Evolutionary conservation across 345 rosid species (phyloP).

Genomic region (Linum tenue): DNA sequence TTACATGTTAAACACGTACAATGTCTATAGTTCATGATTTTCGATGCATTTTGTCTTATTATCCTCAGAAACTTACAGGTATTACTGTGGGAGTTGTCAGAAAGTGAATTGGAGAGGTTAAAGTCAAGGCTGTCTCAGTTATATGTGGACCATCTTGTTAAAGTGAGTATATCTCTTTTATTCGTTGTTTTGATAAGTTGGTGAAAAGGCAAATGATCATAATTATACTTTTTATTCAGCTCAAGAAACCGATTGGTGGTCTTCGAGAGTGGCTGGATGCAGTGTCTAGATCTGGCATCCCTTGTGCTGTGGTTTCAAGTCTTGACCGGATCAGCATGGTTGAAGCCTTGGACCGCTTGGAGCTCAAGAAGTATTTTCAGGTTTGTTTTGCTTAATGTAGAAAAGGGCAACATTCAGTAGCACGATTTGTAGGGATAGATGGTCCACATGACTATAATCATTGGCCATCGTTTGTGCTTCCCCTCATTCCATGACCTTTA

Average conservation of each 20-base stretch:
- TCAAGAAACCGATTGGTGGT: constrained; percentile 61
- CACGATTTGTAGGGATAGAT: not conserved
- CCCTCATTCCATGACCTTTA: not conserved
- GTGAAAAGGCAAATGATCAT: not conserved
- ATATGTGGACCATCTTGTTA: constrained; percentile 52
- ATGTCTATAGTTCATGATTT: not conserved
- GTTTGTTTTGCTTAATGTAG: constrained; percentile 17
- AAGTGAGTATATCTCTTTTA: constrained; percentile 34
- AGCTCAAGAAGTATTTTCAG: constrained; percentile 81
- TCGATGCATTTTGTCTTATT: constrained; percentile 8
- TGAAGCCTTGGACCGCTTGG: constrained; percentile 57
- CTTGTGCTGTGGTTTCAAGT: constrained; percentile 92
- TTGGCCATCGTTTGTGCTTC: not conserved
- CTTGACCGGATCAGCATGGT: constrained; percentile 76
- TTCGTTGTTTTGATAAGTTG: not conserved
- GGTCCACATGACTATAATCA: not conserved
- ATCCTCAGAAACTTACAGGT: constrained; percentile 41
- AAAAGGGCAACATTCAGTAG: not conserved
- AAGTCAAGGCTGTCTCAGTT: constrained; percentile 58
- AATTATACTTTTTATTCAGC: constrained; percentile 33
- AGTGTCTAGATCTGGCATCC: constrained; percentile 62
- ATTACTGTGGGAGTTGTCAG: constrained; percentile 52
- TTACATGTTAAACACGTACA: no score
- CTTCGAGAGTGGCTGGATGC: constrained; percentile 87
- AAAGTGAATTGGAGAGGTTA: constrained; percentile 49